phyloP scores from a whole-genome alignment of 805 yeast species.

The Ogataea methylovora region DNA sequence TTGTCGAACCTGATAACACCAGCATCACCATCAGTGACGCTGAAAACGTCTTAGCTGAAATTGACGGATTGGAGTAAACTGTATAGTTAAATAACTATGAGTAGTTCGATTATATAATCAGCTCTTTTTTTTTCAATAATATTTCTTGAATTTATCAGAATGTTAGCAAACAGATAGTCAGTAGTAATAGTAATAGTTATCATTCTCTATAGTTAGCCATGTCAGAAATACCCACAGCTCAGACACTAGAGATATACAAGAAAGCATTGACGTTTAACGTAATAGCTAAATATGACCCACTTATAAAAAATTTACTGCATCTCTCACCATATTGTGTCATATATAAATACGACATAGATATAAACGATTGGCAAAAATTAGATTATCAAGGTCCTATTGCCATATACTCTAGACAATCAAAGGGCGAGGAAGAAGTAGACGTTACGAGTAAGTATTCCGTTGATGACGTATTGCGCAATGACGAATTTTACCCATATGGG shows the following conservation, averaged over 20 bases:
- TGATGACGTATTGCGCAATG: conserved; percentile 28
- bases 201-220: not conserved
- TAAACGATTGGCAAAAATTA: conserved; percentile 61
- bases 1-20: conserved; percentile 77
- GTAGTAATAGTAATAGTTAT: too few relatives aligned
- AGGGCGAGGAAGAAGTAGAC: conserved; percentile 15
- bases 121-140: too few relatives aligned
- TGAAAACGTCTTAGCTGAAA: conserved; percentile 30
- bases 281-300: conserved; percentile 69
- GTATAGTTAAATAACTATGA: too few relatives aligned
- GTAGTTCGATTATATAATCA: too few relatives aligned
- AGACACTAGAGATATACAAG: conserved; percentile 53
- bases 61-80: conserved; percentile 16
- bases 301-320: conserved; percentile 57
- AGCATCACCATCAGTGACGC: conserved; percentile 53
- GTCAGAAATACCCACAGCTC: conserved; percentile 4
- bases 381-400: conserved; percentile 69
- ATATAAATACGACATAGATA: conserved; percentile 50
- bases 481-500: conserved; percentile 51
- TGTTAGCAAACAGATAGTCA: too few relatives aligned
- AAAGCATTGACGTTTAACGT: conserved; percentile 70
- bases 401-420: conserved; percentile 45
- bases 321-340: conserved; percentile 68
- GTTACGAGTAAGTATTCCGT: conserved; percentile 3
- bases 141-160: too few relatives aligned